phyloP scores from a whole-genome alignment of 495 filamentous ascomycete species.

The Collariella sp. region DNA sequence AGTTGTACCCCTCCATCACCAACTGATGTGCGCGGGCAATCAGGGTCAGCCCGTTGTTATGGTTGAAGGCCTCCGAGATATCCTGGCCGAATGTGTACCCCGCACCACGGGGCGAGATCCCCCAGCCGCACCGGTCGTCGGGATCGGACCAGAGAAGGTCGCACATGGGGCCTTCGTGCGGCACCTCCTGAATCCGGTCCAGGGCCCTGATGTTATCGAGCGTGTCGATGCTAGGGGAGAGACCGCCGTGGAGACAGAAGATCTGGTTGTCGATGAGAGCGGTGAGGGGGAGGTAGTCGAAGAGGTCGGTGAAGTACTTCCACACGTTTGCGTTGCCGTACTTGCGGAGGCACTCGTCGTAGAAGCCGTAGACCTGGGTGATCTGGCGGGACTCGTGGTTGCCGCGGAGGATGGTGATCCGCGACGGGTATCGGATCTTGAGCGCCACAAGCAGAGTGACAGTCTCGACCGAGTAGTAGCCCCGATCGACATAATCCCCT shows the following conservation, averaged over 20 bases:
- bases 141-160: constrained; percentile 97
- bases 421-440: constrained; percentile 92
- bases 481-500: constrained; percentile 96
- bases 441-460: constrained; percentile 88
- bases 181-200: constrained; percentile 95
- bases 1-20: constrained; percentile 98
- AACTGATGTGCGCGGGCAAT: constrained; percentile 92
- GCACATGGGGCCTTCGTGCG: constrained; percentile 98
- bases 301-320: constrained; percentile 99
- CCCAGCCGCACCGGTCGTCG: constrained; percentile 97
- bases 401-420: constrained; percentile 92
- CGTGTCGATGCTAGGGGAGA: constrained; percentile 94
- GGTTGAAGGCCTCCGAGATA: constrained; percentile 98
- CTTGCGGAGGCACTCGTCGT: constrained; percentile 94
- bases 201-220: constrained; percentile 95
- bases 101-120: constrained; percentile 91
- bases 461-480: constrained; percentile 95
- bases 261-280: constrained; percentile 99
- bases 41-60: constrained; percentile 96
- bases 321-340: constrained; percentile 98
- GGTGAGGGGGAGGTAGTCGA: constrained; percentile 97
- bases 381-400: constrained; percentile 98
- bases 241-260: constrained; percentile 95
- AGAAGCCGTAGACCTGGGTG: constrained; percentile 96
- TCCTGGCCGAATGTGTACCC: constrained; percentile 99